Base-by-base conservation (phyloP, 2,329 filamentous ascomycete genomes). In the Nothomitra cinnamomea region DNA sequence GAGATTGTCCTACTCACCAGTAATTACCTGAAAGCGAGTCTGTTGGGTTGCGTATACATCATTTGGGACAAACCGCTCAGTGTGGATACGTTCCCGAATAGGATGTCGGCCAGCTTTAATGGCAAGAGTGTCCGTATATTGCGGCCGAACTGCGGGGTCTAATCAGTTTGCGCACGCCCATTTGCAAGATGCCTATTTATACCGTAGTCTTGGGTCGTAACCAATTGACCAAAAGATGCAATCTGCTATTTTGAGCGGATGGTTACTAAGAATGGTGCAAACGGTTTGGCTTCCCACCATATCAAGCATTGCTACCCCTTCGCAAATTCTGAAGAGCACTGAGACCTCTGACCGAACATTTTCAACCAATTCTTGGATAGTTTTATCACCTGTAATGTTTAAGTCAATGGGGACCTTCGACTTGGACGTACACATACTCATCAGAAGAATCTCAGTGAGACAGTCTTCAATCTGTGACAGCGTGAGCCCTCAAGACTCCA, bases 11-110 rank as follows among this genome's bases (percentile, higher is more conserved):
- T 42, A 15, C 49, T 54, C 12, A 55, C 53, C 53, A 36, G 90
- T 96, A 57, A 98, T 82, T 57, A 96, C 84, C 59, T 96, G 89
- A 61, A 95, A 94, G 1, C 89, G 80, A 36, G 81, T 80, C 56
- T 90, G 81, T 35, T 83, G 76, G 0, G 82, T 85, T 2, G 87
- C 83, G 61, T 89, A 96, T 25, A 89, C 85, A 61, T 96, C 89
- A 58, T 96, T 96, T 0, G 92, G 85, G 2, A 96, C 73, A 62
- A 85, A 94, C 21, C 77, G 79, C 47, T 75, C 76, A 0, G 71
- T 69, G 58, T 86, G 79, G 1, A 82, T 77, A 62, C 81, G 85
- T 67, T 94, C 87, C 3, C 82, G 72, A 55, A 94, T 82, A 0
- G 87, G 86, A 64, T 95, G 87, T 28, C 85, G 76, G 15, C 83